Evolutionary conservation across 2,329 filamentous ascomycete genomes (phyloP).

Genomic region (Pseudocercospora eumusae): DNA sequence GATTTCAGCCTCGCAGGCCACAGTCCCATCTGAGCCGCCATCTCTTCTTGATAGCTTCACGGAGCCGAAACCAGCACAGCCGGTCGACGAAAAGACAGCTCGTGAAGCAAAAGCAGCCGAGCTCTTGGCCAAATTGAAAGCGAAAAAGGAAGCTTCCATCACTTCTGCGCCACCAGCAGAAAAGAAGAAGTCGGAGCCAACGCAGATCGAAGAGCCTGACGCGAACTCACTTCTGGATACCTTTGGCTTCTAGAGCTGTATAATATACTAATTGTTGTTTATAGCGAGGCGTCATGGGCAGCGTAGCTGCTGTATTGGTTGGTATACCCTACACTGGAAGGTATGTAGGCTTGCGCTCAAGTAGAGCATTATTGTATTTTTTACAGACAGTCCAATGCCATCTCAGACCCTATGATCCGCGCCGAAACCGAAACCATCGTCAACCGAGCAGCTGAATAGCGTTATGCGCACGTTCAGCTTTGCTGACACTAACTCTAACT

Average conservation of each 20-base stretch:
- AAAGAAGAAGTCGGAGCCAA: conserved; percentile 63
- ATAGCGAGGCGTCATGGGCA: background rate
- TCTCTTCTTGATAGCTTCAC: conserved; percentile 32
- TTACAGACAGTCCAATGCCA: background rate
- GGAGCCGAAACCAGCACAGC: conserved; percentile 19
- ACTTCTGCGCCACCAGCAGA: conserved; percentile 33
- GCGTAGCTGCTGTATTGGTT: background rate
- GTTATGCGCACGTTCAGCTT: too few species aligned
- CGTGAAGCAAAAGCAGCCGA: conserved; percentile 37
- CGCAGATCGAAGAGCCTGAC: conserved; percentile 90
- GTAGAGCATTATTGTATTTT: background rate
- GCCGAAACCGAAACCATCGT: too few species aligned
- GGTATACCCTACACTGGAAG: conserved; percentile 16
- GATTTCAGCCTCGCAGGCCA: conserved; percentile 17
- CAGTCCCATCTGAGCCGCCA: conserved; percentile 16
- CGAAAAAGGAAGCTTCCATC: conserved; percentile 38
- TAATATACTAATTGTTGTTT: background rate
- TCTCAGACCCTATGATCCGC: too few species aligned
- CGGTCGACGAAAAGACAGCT: conserved; percentile 31
- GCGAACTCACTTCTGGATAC: conserved; percentile 82
- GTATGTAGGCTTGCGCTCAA: background rate
- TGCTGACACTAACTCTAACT: too few species aligned
- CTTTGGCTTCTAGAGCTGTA: conserved; percentile 72
- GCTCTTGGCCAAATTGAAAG: conserved; percentile 46
- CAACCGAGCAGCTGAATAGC: too few species aligned